Base-by-base conservation (phyloP, 495 filamentous ascomycete species). In the Aspergillus nidulans region DNA sequence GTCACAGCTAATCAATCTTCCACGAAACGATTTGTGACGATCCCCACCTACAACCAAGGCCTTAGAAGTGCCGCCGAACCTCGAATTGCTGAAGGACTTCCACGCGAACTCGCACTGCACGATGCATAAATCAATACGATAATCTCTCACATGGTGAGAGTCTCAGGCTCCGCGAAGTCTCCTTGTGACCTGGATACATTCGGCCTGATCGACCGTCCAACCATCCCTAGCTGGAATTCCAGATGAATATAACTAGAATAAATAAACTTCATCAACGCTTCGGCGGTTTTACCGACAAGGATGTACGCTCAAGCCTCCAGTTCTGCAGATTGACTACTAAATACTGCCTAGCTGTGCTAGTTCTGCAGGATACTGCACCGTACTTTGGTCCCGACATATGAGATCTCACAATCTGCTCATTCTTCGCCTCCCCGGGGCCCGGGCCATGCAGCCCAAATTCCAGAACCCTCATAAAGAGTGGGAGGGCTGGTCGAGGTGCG, bases 61-160 rank as follows among this genome's bases (percentile, higher is more conserved):
- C 24, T 20, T 6, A 23, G 7, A 13, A 20, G 13, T 23, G 41
- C 18, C 19, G 20, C 13, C 2, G 41, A 23, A 25, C 3, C 19
- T 44, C 41, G 20, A 23, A 21, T 21, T 16, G 30, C n/a, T 15
- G 15, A 38, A 21, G n/a, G 25, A 30, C 7, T 23, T 15, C 23
- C 25, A 28, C 52, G 43, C 23, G 36, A 45, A 13, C 18, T 15
- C 28, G 16, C 28, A 20, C 30, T 7, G 24, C 19, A 24, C 34
- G 41, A 52, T 57, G 55, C 49, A 52, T 52, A 47, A 52, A 38
- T 52, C 32, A 57, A 48, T 44, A 24, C 48, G 47, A 52, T 57
- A 57, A 47, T 8, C 21, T 20, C 7, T 15, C 30, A 34, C 26
- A 34, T n/a, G 30, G 30, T 12, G 30, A 28, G 26, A 28, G 4